Evolutionary conservation across 2,329 filamentous ascomycete genomes (phyloP).

Genomic region (Talaromyces sp.): DNA sequence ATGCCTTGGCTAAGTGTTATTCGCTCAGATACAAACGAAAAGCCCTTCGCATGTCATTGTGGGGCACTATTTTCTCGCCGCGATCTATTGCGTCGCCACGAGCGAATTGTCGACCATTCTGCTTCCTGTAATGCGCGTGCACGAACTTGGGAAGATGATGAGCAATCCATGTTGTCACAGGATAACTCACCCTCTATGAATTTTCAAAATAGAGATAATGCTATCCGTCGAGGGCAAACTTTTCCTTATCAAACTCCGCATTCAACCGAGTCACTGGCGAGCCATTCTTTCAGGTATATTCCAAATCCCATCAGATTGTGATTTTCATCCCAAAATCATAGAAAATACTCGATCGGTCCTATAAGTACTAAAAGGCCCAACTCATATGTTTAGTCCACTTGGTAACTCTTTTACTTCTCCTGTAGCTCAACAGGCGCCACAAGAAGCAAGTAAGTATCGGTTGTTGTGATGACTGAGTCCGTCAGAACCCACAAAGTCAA

Average conservation of each 20-base stretch:
- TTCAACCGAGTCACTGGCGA: not conserved
- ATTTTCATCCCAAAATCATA: no score
- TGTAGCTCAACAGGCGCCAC: no score
- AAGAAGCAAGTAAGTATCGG: no score
- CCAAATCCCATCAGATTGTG: not conserved
- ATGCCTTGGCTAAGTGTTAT: not conserved
- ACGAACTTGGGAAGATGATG: not conserved
- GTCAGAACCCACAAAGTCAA: no score
- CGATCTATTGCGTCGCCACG: constrained; percentile 19
- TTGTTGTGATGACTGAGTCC: no score
- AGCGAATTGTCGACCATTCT: constrained; percentile 6
- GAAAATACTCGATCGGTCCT: no score
- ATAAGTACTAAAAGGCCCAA: not conserved
- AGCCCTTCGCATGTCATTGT: constrained; percentile 16
- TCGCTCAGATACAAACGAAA: constrained; percentile 20
- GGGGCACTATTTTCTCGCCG: constrained; percentile 17
- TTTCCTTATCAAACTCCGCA: not conserved
- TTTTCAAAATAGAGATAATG: not conserved
- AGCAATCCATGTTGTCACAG: constrained; percentile 4
- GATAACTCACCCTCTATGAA: not conserved
- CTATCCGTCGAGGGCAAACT: not conserved
- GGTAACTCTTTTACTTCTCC: no score
- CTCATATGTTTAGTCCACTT: no score
- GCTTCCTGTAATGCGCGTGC: not conserved
- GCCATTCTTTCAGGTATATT: not conserved